These are phyloP conservation scores for Rhizopogon parksii DNA, from an alignment of 1,284 basidiomycete genomes.

Conservation along the genomic window DNA sequence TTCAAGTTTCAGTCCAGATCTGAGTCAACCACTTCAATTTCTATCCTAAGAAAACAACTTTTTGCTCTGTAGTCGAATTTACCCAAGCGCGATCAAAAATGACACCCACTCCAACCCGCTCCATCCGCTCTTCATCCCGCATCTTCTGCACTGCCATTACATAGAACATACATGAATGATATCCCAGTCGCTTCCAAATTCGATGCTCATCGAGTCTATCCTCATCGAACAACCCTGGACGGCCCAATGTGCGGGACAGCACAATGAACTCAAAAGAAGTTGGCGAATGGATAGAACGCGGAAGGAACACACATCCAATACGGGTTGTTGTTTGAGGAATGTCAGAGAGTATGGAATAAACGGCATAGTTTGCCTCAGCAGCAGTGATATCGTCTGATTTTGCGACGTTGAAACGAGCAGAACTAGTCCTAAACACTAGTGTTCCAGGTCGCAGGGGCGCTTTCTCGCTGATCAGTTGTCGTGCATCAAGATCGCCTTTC, in stretches of 20 bases:
- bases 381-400: neutral
- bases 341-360: conserved; percentile 13
- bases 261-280: conserved; percentile 12
- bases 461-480: neutral
- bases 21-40: too few species aligned
- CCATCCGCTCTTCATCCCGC: too few species aligned
- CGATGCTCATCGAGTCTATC: conserved; percentile 1
- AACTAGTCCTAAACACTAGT: conserved; percentile 16
- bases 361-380: neutral
- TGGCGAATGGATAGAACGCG: conserved; percentile 7
- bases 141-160: conserved; percentile 14
- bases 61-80: too few species aligned
- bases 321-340: neutral
- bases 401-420: conserved; percentile 9
- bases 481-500: neutral
- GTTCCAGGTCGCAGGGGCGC: conserved; percentile 9
- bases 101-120: too few species aligned
- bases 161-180: conserved; percentile 13
- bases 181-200: neutral
- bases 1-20: too few species aligned
- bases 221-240: conserved; percentile 11
- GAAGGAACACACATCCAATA: conserved; percentile 16
- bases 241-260: conserved; percentile 11
- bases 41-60: too few species aligned
- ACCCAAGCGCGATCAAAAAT: too few species aligned